A percentile compares a stretch with the other conserved stretches of the same genome.
These are phyloP conservation scores for Jackrogersella multiformis DNA, from an alignment of 495 filamentous ascomycete species.

Conservation along the genomic window DNA sequence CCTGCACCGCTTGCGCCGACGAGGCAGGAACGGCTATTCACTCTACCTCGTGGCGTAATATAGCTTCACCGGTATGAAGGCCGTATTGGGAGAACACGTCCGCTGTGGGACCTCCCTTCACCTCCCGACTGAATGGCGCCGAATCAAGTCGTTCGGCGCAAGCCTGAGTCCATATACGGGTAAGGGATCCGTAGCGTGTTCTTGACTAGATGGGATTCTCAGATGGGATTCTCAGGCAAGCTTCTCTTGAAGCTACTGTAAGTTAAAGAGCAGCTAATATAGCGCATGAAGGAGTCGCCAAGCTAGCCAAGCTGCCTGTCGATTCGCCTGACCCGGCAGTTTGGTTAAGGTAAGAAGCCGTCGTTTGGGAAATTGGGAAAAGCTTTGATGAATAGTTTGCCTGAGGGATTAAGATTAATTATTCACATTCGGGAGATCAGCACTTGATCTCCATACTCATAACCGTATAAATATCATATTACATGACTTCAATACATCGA, in stretches of 20 bases:
- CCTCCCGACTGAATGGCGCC: conserved; percentile 38
- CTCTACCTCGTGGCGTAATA: conserved; percentile 35
- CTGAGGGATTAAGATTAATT: no score
- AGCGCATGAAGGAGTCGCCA: no score
- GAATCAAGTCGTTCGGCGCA: conserved; percentile 27
- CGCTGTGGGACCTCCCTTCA: conserved; percentile 22
- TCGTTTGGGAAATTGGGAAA: no score
- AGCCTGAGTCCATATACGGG: conserved; percentile 19
- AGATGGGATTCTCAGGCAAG: conserved; percentile 22
- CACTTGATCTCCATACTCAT: background rate
- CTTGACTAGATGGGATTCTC: conserved; percentile 21
- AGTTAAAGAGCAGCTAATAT: background rate
- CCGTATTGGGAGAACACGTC: conserved; percentile 20
- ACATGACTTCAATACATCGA: no score
- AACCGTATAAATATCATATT: no score
- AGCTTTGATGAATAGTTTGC: no score
- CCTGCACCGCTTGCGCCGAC: conserved; percentile 7
- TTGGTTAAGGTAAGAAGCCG: conserved; percentile 29
- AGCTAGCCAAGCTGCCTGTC: conserved; percentile 34
- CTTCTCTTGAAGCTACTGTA: conserved; percentile 1
- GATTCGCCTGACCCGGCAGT: conserved; percentile 28
- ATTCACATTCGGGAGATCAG: background rate
- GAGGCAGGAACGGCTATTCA: conserved; percentile 1
- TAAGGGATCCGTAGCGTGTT: conserved; percentile 25
- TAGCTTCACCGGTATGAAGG: conserved; percentile 13